Base-by-base conservation (phyloP, 108 stramenopile genomes). In the Nitzschia palea region DNA sequence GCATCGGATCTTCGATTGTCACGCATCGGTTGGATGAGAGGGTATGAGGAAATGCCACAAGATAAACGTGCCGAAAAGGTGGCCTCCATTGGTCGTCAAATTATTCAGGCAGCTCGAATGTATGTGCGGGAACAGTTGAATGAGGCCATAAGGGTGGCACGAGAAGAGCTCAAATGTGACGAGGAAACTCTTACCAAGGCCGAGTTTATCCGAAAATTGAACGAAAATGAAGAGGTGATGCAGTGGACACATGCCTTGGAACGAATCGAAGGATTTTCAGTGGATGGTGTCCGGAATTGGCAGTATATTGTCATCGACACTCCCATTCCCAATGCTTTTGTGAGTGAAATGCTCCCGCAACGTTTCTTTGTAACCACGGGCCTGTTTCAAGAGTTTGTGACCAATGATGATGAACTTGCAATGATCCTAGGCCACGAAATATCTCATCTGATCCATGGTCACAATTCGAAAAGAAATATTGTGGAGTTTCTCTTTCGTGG, bases 341-440 rank as follows among this genome's bases (percentile, higher is more conserved):
- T 94, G 0, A 73, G 83, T 9, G 93, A 91, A 76, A 85, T 94
- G 32, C 65, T 94, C 14, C 93, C 93, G 20, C 87, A 84, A 57
- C 80, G 83, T 28, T 80, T 94, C 42, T 94, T 94, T 76, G 81
- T 94, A 0, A 94, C 93, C 9, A 88, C 86, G 5, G 76, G 80
- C 9, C 62, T 94, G 67, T 69, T 91, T 23, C 62, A 88, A 29
- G 60, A 70, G 22, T 85, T 89, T 65, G 80, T 87, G 17, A 65
- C 65, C 26, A 86, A 84, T 26, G 81, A 91, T 67, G 93, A 94
- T 63, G 93, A 94, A 53, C 72, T 91, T 44, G 93, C 88, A 9
- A 61, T 94, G 56, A 81, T 91, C 23, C 67, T 94, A 57, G 93
- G 86, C 20, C 93, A 94, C 62, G 93, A 94, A 75, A 58, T 91